These are phyloP conservation scores for Plasmopara halstedii DNA, from an alignment of 352 stramenopile genomes.

Conservation along the genomic window DNA sequence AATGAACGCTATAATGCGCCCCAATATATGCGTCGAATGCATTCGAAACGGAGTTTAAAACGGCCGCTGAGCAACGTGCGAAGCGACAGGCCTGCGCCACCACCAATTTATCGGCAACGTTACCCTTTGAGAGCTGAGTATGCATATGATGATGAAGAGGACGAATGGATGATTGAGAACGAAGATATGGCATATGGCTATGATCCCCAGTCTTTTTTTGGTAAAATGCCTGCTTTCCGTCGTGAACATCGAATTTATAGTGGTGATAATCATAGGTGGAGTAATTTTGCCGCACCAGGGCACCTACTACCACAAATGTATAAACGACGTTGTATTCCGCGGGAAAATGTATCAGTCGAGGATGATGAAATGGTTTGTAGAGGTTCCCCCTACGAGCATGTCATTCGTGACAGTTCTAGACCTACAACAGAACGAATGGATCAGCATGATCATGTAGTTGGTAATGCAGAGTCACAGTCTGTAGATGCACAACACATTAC, in stretches of 20 bases:
- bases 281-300: constrained; percentile 8
- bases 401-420: constrained; percentile 1
- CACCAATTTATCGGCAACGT: constrained; percentile 24
- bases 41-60: constrained; percentile 15
- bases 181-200: constrained; percentile 25
- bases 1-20: not conserved
- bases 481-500: not conserved
- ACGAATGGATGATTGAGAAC: constrained; percentile 30
- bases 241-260: constrained; percentile 18
- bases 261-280: constrained; percentile 14
- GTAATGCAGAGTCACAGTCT: constrained; percentile 3
- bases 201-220: constrained; percentile 6
- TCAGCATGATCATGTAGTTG: constrained; percentile 12
- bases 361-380: constrained; percentile 8
- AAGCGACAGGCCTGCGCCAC: constrained; percentile 8
- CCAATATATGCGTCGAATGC: not conserved
- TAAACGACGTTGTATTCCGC: constrained; percentile 22
- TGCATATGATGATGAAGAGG: constrained; percentile 22
- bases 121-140: constrained; percentile 27
- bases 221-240: constrained; percentile 16
- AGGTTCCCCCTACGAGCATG: not conserved
- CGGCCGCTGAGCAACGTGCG: constrained; percentile 17
- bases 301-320: constrained; percentile 11
- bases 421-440: constrained; percentile 2
- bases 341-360: constrained; percentile 2